These are phyloP conservation scores for Omphalea diandra DNA, from an alignment of 441 rosid species.

Conservation along the genomic window DNA sequence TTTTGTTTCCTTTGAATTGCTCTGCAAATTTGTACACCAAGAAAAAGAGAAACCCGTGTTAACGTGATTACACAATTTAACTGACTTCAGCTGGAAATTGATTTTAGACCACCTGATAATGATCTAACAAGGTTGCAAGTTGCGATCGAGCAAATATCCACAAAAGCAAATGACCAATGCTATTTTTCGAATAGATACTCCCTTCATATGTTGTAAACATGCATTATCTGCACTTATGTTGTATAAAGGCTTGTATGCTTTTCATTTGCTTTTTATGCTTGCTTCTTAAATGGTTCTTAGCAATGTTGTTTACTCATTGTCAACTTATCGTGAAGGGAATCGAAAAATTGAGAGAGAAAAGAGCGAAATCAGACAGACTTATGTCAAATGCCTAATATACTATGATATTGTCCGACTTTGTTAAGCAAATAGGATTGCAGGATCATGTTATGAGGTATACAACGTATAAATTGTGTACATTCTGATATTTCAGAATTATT, in stretches of 20 bases:
- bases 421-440: too few species aligned
- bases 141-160: constrained; percentile 1
- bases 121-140: not conserved
- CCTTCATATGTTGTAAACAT: not conserved
- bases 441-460: too few species aligned
- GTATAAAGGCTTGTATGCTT: not conserved
- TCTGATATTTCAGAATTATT: too few species aligned
- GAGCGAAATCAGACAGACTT: not conserved
- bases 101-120: not conserved
- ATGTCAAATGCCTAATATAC: too few species aligned
- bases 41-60: not conserved
- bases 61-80: too few species aligned
- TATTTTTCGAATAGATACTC: not conserved
- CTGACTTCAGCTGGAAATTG: not conserved
- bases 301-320: not conserved
- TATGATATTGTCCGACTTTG: too few species aligned
- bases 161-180: not conserved
- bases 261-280: not conserved
- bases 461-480: too few species aligned
- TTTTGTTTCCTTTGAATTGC: constrained; percentile 1
- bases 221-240: not conserved
- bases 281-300: not conserved
- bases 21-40: not conserved
- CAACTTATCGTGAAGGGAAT: too few species aligned
- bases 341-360: not conserved